phyloP scores from a whole-genome alignment of 78 protist species.

The Planoprotostelium fungivorum region DNA sequence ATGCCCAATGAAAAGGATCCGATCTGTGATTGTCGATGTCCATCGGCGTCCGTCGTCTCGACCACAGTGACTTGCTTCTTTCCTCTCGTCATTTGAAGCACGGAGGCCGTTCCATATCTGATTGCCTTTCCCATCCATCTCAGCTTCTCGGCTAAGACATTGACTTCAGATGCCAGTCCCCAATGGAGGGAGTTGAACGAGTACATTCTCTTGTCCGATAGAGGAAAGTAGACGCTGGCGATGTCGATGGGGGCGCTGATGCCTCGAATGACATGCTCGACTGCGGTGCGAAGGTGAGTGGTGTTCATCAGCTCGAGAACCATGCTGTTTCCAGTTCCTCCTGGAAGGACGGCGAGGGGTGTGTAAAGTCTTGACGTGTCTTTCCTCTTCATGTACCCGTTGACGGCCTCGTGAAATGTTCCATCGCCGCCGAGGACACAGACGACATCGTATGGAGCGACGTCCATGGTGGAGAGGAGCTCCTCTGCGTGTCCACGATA shows the following conservation, averaged over 20 bases:
- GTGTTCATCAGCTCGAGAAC: conserved; percentile 50
- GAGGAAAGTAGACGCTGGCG: conserved; percentile 39
- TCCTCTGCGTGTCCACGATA: conserved; percentile 58
- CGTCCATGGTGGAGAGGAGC: conserved; percentile 29
- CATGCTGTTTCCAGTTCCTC: conserved; percentile 55
- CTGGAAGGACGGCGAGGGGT: conserved; percentile 55
- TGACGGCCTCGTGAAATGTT: conserved; percentile 59
- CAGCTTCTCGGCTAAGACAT: conserved; percentile 54
- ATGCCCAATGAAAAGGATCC: conserved; percentile 41
- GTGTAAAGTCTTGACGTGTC: conserved; percentile 33
- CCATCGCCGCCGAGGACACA: conserved; percentile 69
- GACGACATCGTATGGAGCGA: conserved; percentile 33
- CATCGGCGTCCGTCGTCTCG: conserved; percentile 43
- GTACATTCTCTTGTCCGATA: conserved; percentile 1
- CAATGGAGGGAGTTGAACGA: conserved; percentile 63
- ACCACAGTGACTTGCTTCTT: conserved; percentile 47
- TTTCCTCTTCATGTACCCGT: conserved; percentile 62
- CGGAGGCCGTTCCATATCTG: conserved; percentile 45
- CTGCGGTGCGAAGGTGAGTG: conserved; percentile 16
- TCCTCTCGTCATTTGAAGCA: conserved; percentile 38
- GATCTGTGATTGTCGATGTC: not conserved
- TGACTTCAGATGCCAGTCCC: conserved; percentile 54
- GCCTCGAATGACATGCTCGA: conserved; percentile 44
- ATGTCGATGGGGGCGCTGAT: conserved; percentile 56
- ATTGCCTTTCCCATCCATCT: conserved; percentile 65